A percentile compares a stretch with the other conserved stretches of the same genome.
These are phyloP conservation scores for Apiotrichum veenhuisii DNA, from an alignment of 1,284 basidiomycete genomes.

Conservation along the genomic window DNA sequence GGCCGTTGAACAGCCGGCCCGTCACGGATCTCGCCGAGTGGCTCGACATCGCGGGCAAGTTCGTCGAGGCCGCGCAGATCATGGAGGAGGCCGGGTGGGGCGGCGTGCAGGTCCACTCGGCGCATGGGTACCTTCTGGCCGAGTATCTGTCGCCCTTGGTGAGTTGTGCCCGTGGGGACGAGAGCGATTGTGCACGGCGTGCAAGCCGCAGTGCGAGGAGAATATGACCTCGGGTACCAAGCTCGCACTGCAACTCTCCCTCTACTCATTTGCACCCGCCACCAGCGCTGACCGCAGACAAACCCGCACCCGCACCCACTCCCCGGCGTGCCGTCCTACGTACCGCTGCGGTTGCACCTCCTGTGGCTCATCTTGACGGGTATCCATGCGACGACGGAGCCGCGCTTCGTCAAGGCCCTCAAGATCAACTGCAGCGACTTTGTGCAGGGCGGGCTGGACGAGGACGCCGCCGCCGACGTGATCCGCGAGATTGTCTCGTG, in stretches of 20 bases:
- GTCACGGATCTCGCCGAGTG: constrained; percentile 58
- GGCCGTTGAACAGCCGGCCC: constrained; percentile 60
- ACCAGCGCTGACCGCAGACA: constrained; percentile 52
- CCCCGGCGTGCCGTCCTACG: constrained; percentile 52
- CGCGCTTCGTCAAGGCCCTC: constrained; percentile 69
- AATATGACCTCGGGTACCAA: no score
- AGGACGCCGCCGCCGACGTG: constrained; percentile 31
- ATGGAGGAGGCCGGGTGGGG: constrained; percentile 76
- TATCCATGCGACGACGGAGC: constrained; percentile 60
- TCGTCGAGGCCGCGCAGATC: constrained; percentile 65
- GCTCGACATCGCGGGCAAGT: constrained; percentile 58
- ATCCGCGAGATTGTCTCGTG: constrained; percentile 50
- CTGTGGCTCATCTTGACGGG: constrained; percentile 61
- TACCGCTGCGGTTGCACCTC: constrained; percentile 56
- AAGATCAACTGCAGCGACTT: constrained; percentile 89
- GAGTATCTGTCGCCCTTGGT: constrained; percentile 80
- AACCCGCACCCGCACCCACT: constrained; percentile 62
- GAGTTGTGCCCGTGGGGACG: constrained; percentile 11
- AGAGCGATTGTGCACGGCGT: no score
- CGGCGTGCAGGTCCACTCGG: constrained; percentile 81
- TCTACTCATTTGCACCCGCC: background rate
- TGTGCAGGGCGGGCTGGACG: constrained; percentile 52
- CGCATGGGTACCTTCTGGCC: constrained; percentile 83
- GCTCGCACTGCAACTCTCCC: no score
- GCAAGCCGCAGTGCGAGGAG: no score